Percentiles rank a stretch among this genome's conserved stretches.
Conservation (phyloP, 495 filamentous ascomycete genomes). For the Aspergillus affinis region DNA sequence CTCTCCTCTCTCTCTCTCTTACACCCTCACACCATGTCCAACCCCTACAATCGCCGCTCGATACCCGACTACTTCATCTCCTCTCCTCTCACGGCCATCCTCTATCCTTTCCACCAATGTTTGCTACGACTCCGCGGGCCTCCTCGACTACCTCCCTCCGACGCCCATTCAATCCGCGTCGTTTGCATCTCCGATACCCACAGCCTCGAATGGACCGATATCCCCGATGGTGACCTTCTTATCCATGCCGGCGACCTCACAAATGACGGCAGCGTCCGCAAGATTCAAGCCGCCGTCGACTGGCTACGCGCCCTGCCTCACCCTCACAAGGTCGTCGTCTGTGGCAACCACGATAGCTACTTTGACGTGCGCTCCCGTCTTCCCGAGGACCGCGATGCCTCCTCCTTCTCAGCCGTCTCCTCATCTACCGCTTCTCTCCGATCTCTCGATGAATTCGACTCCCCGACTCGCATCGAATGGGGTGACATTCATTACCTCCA, state of each 20-base stretch:
- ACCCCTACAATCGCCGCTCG: conserved; percentile 50
- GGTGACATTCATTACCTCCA: conserved; percentile 63
- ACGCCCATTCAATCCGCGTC: conserved; percentile 61
- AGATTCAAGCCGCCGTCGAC: conserved; percentile 72
- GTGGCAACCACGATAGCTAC: conserved; percentile 87
- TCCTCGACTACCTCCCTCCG: conserved; percentile 51
- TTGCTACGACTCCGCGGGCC: conserved; percentile 62
- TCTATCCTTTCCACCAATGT: conserved; percentile 55
- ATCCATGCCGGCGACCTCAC: conserved; percentile 88
- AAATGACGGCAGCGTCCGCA: conserved; percentile 65
- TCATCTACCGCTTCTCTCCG: conserved; percentile 43
- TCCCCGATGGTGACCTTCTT: conserved; percentile 80
- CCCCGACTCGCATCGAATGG: conserved; percentile 51
- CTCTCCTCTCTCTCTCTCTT: not conserved
- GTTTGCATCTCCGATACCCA: conserved; percentile 94
- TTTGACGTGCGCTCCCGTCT: conserved; percentile 61
- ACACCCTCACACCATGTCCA: conserved; percentile 29
- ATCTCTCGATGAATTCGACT: conserved; percentile 39
- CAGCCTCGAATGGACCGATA: conserved; percentile 54
- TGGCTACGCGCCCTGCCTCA: conserved; percentile 77
- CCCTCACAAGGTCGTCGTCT: conserved; percentile 74
- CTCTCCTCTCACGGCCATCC: conserved; percentile 49
- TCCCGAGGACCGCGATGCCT: conserved; percentile 39
- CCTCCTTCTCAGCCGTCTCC: conserved; percentile 34
- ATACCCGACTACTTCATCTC: conserved; percentile 46